Base-by-base conservation (phyloP, 1,284 basidiomycete species). In the Trametes hirsuta region DNA sequence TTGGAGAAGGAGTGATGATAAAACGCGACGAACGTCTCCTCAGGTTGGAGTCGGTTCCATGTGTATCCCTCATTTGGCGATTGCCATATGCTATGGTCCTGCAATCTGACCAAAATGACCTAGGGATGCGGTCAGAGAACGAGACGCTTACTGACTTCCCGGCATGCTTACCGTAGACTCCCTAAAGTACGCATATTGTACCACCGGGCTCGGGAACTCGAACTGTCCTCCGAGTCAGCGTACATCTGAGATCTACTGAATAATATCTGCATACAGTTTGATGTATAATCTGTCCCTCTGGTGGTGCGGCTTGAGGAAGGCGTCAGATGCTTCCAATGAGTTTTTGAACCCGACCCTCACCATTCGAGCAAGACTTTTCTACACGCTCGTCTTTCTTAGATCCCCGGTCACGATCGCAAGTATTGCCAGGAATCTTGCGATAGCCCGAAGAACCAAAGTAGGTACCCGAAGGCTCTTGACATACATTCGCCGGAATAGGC, bases 21-120 rank as follows among this genome's bases (percentile, higher is more conserved):
- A 76, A 98, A 90, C 0, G 84, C 87, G 40, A 98, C 78, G 77
- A 97, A 93, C 4, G 79, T 83, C 58, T 89, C 79, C 2, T 77
- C 80, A 0, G 85, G 80, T 66, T 75, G 77, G 12, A 89, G 79
- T 65, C 87, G 87, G 53, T 82, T 82, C 96, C 96, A 99, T 0
- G 88, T 89, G 74, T 93, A 95, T 0, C 97, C 97, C 74, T 99
- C 96, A 73, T 96, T 98, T 70, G 84, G 85, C 0, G 95, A 97
- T 77, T 97, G 94, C 92, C 93, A 98, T 55, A 98, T 82, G 0
- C 84, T 83, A 61, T 87, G 79, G 69, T 98, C 93, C 1, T 74
- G 73, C 3, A 97, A 81, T 30, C 94, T 90, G 35, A 94, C 87
- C 22, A 99, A 84, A 53, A 98, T 86, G 1, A 94, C 95, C 82